These are phyloP conservation scores for Albatrellus sp. DNA, from an alignment of 1,284 basidiomycete species.

Conservation along the genomic window DNA sequence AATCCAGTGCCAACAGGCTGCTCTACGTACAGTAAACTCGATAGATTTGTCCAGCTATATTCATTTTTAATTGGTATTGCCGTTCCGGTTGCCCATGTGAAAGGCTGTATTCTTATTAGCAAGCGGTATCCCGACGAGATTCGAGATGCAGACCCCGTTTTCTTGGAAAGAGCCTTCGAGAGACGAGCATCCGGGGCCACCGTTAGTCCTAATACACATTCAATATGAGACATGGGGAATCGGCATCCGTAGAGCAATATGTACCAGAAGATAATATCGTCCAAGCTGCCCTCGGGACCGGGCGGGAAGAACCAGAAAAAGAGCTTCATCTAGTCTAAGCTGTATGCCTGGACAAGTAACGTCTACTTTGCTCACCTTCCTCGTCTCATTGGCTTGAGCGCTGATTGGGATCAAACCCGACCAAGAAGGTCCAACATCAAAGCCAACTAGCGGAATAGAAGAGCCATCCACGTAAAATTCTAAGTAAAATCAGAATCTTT, in stretches of 20 bases:
- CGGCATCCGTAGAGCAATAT: not conserved
- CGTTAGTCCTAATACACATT: conserved; percentile 27
- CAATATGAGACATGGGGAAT: conserved; percentile 24
- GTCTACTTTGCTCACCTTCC: conserved; percentile 32
- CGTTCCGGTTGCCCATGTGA: conserved; percentile 56
- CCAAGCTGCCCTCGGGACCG: conserved; percentile 52
- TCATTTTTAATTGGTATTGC: conserved; percentile 56
- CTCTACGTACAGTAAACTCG: conserved; percentile 71
- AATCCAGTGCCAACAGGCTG: conserved; percentile 81
- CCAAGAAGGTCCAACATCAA: conserved; percentile 67
- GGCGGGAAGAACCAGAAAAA: conserved; percentile 87
- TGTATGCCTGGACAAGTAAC: not conserved
- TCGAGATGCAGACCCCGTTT: conserved; percentile 48
- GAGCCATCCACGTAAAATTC: conserved; percentile 65
- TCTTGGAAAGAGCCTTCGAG: conserved; percentile 72
- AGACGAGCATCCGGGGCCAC: conserved; percentile 54
- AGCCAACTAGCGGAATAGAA: conserved; percentile 55
- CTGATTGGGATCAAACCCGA: conserved; percentile 65
- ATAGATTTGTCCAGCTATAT: conserved; percentile 73
- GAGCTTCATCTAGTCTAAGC: conserved; percentile 28
- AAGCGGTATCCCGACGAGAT: conserved; percentile 2
- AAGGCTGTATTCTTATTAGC: conserved; percentile 28
- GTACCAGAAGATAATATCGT: conserved; percentile 68
- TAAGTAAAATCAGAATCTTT: conserved; percentile 14
- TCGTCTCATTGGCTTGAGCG: conserved; percentile 41